Conservation (phyloP, 2,329 filamentous ascomycete species). For the Cladosporium cucumerinum region DNA sequence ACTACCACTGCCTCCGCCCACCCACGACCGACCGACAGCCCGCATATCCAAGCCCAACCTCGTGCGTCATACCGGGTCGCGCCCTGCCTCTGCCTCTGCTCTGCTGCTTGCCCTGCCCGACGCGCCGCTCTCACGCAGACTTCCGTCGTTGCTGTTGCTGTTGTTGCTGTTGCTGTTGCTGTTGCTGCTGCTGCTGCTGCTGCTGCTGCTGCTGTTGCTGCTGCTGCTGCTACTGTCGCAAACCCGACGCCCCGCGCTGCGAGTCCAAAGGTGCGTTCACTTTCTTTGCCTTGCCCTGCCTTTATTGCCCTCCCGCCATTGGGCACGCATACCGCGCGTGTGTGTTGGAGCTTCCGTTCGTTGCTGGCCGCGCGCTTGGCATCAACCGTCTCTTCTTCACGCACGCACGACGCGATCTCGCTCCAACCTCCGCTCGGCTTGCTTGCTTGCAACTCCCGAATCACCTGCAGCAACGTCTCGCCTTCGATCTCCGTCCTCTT, state of each 20-base stretch:
- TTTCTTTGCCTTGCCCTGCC: not conserved
- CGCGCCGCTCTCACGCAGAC: not conserved
- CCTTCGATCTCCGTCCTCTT: not conserved
- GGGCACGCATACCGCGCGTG: not conserved
- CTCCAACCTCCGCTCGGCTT: conserved; percentile 10
- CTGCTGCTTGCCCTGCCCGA: not conserved
- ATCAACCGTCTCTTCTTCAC: not conserved
- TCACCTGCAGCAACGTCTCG: not conserved
- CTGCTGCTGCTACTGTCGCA: not conserved
- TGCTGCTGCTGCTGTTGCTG: too few relatives aligned
- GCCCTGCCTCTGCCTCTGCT: not conserved
- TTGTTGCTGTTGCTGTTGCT: not conserved
- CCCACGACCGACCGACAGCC: not conserved
- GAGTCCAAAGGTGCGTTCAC: not conserved
- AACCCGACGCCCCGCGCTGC: not conserved
- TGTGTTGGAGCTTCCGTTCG: not conserved
- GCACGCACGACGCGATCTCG: not conserved
- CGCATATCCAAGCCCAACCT: conserved; percentile 3
- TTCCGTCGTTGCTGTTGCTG: not conserved
- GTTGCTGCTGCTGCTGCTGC: not conserved
- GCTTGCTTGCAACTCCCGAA: not conserved
- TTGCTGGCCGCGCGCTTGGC: not conserved
- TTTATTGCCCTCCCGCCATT: not conserved
- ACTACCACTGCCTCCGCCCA: not conserved
- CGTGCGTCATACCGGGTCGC: conserved; percentile 1